Evolutionary conservation across 129 eudicot species (phyloP).

Genomic region (Saussurea involucrata): DNA sequence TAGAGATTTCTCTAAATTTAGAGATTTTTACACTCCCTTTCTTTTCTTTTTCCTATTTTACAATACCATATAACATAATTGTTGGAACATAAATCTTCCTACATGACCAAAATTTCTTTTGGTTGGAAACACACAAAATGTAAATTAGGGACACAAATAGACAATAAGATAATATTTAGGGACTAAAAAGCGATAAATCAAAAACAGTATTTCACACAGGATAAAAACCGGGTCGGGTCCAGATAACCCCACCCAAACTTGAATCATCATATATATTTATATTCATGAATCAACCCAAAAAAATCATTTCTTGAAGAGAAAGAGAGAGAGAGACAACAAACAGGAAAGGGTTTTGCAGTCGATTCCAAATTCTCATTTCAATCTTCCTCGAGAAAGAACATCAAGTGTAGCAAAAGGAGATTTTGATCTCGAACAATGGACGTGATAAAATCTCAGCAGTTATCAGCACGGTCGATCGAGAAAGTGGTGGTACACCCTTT

Average conservation of each 20-base stretch:
- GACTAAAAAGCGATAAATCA: neutral
- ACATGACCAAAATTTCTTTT: too few species aligned
- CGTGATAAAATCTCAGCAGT: slow-evolving; percentile 86
- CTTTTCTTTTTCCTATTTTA: too few species aligned
- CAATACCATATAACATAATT: too few species aligned
- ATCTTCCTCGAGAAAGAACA: neutral
- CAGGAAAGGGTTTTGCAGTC: slow-evolving; percentile 13
- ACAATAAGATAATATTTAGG: neutral
- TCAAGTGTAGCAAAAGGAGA: neutral
- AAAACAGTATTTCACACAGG: too few species aligned
- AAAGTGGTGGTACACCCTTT: slow-evolving; percentile 92
- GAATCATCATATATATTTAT: too few species aligned
- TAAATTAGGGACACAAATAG: neutral
- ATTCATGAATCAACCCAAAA: slow-evolving; percentile 1
- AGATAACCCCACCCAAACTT: neutral
- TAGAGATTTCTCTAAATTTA: too few species aligned
- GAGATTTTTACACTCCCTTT: too few species aligned
- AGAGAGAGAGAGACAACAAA: slow-evolving; percentile 25
- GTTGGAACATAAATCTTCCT: too few species aligned
- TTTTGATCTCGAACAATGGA: slow-evolving; percentile 42
- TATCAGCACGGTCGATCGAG: slow-evolving; percentile 79
- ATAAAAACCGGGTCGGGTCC: neutral
- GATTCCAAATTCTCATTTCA: slow-evolving; percentile 1
- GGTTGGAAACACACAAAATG: neutral
- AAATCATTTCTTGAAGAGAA: slow-evolving; percentile 31